These are phyloP conservation scores for Penicillium sp. DNA, from an alignment of 2,329 filamentous ascomycete genomes.

Conservation along the genomic window DNA sequence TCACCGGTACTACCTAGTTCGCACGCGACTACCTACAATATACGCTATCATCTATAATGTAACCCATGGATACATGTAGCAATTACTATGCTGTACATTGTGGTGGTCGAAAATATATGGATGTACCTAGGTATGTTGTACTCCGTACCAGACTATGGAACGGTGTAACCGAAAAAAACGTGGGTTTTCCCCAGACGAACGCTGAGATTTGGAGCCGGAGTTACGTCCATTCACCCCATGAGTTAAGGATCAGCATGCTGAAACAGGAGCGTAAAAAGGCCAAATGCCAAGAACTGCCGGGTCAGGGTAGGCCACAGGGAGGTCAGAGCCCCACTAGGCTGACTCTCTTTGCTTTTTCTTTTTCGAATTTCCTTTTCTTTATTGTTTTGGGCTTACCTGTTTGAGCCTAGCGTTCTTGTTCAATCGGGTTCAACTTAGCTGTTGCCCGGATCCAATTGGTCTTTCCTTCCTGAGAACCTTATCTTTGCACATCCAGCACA, in stretches of 20 bases:
- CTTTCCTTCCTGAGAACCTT: not conserved
- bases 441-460: not conserved
- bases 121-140: too few species aligned
- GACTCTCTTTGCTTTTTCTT: slow-evolving; percentile 5
- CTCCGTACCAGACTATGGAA: too few species aligned
- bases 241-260: slow-evolving; percentile 9
- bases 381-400: not conserved
- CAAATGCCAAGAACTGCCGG: slow-evolving; percentile 7
- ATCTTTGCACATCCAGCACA: not conserved
- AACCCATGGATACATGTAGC: too few species aligned
- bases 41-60: too few species aligned
- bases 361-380: not conserved
- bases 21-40: too few species aligned
- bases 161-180: too few species aligned
- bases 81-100: too few species aligned
- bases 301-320: not conserved
- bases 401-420: not conserved
- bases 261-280: slow-evolving; percentile 18
- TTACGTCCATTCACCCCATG: not conserved
- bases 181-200: slow-evolving; percentile 2
- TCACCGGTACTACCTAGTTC: not conserved
- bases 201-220: not conserved
- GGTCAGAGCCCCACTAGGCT: slow-evolving; percentile 18
- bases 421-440: not conserved
- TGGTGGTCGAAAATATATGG: too few species aligned